Base-by-base conservation (phyloP, 768 basidiomycete species). In the Erythrobasidium yunnanense region DNA sequence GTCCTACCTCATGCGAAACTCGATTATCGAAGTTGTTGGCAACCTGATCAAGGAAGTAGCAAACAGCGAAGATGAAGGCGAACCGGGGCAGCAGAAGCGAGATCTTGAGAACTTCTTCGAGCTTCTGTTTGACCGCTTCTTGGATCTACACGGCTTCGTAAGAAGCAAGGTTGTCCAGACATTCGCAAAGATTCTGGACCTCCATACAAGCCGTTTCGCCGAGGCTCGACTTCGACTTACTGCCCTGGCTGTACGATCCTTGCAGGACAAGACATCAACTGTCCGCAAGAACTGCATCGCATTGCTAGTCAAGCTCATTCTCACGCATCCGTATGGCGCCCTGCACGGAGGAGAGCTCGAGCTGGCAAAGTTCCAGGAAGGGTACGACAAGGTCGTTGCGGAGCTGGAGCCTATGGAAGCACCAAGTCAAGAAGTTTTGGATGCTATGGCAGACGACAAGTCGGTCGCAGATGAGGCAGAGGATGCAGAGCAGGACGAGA, bases 1-100 rank as follows among this genome's bases (percentile, higher is more conserved):
- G 90, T 85, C 91, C 0, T 95, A 97, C 74, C 88, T 91, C 0
- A 91, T 99, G 85, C 89, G 95, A 45, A 87, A 90, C 79, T 89
- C 90, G 0, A 81, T 99, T 63, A 83, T 99, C 55, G 93, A 97
- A 74, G 82, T 92, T 65, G 83, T 97, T 42, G 90, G 89, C 4
- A 79, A 80, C 66, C 83, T 97, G 68, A 90, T 97, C 73, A 80
- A 81, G 47, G 88, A 96, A 69, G 82, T 96, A 13, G 83, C 87
- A 0, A 73, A 77, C 20, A 80, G 83, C 1, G 80, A 81, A 45
- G 76, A 76, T 23, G 72, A 73, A 51, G 71, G 73, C 58, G 72
- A 56, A 30, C 68, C 71, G 22, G 68, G 68, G 23, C 53, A 69
- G 57, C 60, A 65, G 51, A 76, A 75, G 60, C 76, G 77, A 71